Percentiles rank a stretch among this genome's conserved stretches.
These are phyloP conservation scores for Clonostachys rhizophaga DNA, from an alignment of 2,329 filamentous ascomycete species.

Conservation along the genomic window DNA sequence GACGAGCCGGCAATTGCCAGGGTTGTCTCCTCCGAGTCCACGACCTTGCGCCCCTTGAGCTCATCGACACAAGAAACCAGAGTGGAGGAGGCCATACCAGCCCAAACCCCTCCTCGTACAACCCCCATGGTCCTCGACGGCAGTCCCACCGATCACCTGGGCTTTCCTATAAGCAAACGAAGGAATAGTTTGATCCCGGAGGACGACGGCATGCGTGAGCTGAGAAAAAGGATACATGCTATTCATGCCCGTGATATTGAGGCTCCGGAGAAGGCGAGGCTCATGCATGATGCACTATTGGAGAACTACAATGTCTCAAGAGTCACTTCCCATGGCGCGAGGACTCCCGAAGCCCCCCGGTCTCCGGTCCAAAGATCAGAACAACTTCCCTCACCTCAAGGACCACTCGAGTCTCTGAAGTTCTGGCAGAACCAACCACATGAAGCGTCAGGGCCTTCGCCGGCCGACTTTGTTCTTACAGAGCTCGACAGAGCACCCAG, in stretches of 20 bases:
- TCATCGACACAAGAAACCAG: constrained; percentile 25
- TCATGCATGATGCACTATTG: constrained; percentile 67
- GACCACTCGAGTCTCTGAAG: constrained; percentile 48
- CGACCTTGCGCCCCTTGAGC: constrained; percentile 20
- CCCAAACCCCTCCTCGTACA: constrained; percentile 2
- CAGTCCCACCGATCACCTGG: constrained; percentile 22
- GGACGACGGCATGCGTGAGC: constrained; percentile 70
- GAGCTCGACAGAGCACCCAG: constrained; percentile 63
- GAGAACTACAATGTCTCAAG: constrained; percentile 55
- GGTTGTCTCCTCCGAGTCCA: constrained; percentile 12
- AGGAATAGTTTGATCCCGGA: constrained; percentile 51
- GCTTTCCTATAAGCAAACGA: constrained; percentile 17
- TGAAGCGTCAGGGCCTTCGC: constrained; percentile 27
- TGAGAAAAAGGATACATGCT: constrained; percentile 63
- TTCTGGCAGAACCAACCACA: constrained; percentile 50
- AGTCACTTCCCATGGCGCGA: constrained; percentile 2
- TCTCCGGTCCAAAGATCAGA: background rate
- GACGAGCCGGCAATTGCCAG: constrained; percentile 8
- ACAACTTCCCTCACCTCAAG: constrained; percentile 16
- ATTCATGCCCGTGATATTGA: constrained; percentile 60
- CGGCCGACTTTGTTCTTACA: constrained; percentile 44
- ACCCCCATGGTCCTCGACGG: constrained; percentile 10
- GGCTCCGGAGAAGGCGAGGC: constrained; percentile 61
- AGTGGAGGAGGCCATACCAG: constrained; percentile 15
- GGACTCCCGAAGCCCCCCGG: constrained; percentile 29